Base-by-base conservation (phyloP, 257 asterid genomes). In the Solanum chmielewskii region DNA sequence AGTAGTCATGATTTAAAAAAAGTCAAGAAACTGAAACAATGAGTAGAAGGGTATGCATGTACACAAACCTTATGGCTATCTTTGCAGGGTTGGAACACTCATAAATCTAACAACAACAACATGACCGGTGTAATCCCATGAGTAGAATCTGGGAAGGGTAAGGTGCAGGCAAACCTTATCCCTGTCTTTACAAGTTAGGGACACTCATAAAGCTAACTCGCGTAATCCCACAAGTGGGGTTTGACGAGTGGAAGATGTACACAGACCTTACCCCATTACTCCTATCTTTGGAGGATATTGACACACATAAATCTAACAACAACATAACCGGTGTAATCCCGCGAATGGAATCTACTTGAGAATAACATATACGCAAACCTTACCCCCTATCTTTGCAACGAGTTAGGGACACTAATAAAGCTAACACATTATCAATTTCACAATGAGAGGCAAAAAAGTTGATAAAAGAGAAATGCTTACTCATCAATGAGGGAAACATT, bases 401-500 rank as follows among this genome's bases (percentile, higher is more conserved):
- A 12, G 11, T 23, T 62, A 62, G 31, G 31, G 16, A n/a, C 70
- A 62, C 70, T n/a, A 7, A 62, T n/a, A 62, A 62, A 83, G 59
- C 64, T 25, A 39, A n/a, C 39, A 41, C 39, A 23, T 15, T 20
- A 12, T 31, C 27, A 23, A 37, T 66, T 66, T 41, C 41, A 45
- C 37, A 66, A 74, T 11, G 11, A 74, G 31, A 21, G 33, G 18
- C 18, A 73, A 18, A 60, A 60, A 21, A 66, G n/a, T 75, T 73
- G 27, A 73, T 73, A 85, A 56, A 6, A 73, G 62, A 47, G 23
- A 88, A 44, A 62, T 42, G 37, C 95, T 93, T 89, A 96, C 99
- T 91, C 70, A 87, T 96, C 99, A 89, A 96, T 92, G 70, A 96
- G 96, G 86, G 69, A 86, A 88, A 95, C 98, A 87, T 95, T 92